A percentile compares a stretch with the other conserved stretches of the same genome.
Conservation (phyloP, 2,329 filamentous ascomycete species). For the Fusarium bactridioides region DNA sequence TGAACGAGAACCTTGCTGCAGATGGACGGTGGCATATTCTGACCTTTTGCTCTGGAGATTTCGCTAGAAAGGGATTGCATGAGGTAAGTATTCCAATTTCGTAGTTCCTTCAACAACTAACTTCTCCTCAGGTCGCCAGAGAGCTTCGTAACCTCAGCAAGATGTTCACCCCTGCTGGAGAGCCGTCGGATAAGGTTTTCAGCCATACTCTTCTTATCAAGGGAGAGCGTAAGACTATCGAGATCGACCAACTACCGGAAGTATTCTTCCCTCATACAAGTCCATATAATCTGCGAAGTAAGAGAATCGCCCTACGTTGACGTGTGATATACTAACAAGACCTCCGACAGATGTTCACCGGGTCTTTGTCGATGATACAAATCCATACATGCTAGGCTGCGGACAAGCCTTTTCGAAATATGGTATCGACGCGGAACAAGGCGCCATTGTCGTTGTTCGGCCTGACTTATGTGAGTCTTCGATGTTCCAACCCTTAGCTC, state of each 20-base stretch:
- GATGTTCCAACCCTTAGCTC: rapidly evolving
- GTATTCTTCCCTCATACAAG: slow-evolving; percentile 25
- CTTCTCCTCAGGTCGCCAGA: not conserved
- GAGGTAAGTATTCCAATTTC: not conserved
- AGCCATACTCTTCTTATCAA: slow-evolving; percentile 2
- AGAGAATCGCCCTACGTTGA: rapidly evolving
- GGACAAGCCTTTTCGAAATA: slow-evolving; percentile 16
- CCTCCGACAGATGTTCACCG: slow-evolving; percentile 10
- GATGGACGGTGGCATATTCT: slow-evolving; percentile 36
- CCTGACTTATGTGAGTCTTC: slow-evolving; percentile 31
- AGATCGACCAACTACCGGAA: slow-evolving; percentile 8
- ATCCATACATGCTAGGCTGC: slow-evolving; percentile 15
- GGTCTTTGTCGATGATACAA: slow-evolving; percentile 25
- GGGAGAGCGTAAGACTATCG: not conserved
- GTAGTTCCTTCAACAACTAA: rapidly evolving
- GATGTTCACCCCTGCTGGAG: not conserved
- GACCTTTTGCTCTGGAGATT: slow-evolving; percentile 10
- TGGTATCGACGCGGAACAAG: slow-evolving; percentile 10
- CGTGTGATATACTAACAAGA: not conserved
- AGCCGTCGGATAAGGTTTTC: not conserved
- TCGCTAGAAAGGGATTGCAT: not conserved
- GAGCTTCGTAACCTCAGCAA: not conserved
- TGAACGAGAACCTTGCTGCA: slow-evolving; percentile 11
- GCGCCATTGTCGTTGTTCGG: slow-evolving; percentile 23
- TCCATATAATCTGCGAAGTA: not conserved